These are phyloP conservation scores for Sungouiella thailandica DNA, from an alignment of 805 yeast species.

Conservation along the genomic window DNA sequence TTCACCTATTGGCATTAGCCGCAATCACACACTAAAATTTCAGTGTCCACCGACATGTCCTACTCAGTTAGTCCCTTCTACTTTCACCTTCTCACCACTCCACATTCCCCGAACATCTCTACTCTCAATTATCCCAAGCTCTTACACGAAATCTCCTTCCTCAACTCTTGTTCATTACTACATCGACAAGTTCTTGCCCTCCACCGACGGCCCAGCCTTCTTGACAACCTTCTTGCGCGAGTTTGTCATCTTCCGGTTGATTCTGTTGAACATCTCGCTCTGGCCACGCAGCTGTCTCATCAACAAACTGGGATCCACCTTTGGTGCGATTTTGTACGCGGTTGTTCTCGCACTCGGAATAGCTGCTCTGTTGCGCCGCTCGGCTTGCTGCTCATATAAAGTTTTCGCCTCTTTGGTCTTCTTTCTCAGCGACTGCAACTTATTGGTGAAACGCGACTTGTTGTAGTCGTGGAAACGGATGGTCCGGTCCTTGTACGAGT, in stretches of 20 bases:
- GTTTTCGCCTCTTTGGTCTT: conserved; percentile 43
- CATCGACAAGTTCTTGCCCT: conserved; percentile 55
- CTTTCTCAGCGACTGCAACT: conserved; percentile 30
- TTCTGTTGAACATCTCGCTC: conserved; percentile 78
- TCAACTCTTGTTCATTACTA: too few relatives aligned
- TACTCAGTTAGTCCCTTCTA: too few relatives aligned
- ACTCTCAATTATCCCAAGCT: too few relatives aligned
- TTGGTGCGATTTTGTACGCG: conserved; percentile 89
- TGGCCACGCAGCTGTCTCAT: conserved; percentile 44
- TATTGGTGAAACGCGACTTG: conserved; percentile 45
- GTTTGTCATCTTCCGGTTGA: conserved; percentile 55
- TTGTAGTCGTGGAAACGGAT: conserved; percentile 68
- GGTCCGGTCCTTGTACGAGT: conserved; percentile 84
- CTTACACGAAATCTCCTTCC: too few relatives aligned
- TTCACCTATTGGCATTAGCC: too few relatives aligned
- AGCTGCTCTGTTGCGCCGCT: conserved; percentile 89
- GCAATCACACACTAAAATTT: too few relatives aligned
- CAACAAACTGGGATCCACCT: conserved; percentile 50
- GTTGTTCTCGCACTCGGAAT: conserved; percentile 89
- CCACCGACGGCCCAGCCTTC: conserved; percentile 75
- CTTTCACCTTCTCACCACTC: too few relatives aligned
- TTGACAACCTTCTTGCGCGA: conserved; percentile 45
- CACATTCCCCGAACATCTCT: too few relatives aligned
- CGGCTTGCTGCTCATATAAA: conserved; percentile 84
- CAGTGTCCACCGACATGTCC: too few relatives aligned